These are phyloP conservation scores for Hymenoscyphus fructigenus DNA, from an alignment of 2,329 filamentous ascomycete species.

Conservation along the genomic window DNA sequence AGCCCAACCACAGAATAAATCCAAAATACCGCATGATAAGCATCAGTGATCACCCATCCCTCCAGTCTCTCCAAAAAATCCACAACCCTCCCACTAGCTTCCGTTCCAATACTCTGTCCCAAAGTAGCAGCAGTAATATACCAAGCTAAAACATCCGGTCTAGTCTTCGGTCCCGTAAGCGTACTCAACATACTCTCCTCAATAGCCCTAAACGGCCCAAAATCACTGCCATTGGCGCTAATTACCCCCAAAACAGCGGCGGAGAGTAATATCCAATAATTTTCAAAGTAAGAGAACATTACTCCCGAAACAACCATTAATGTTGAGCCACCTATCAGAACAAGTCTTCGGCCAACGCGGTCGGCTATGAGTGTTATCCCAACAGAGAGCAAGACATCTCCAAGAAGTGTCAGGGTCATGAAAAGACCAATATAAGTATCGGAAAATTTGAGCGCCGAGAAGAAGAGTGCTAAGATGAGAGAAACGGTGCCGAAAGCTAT, in stretches of 20 bases:
- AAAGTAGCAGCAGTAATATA: slow-evolving; percentile 57
- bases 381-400: slow-evolving; percentile 58
- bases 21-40: slow-evolving; percentile 57
- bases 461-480: slow-evolving; percentile 56
- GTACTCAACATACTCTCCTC: slow-evolving; percentile 60
- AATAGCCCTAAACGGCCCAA: slow-evolving; percentile 60
- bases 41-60: slow-evolving; percentile 45
- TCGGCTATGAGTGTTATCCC: slow-evolving; percentile 59
- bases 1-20: slow-evolving; percentile 55
- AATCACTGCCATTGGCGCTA: slow-evolving; percentile 60
- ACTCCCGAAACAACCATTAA: slow-evolving; percentile 56
- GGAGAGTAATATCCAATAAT: slow-evolving; percentile 56
- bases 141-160: slow-evolving; percentile 59
- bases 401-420: slow-evolving; percentile 61
- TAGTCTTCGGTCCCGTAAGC: slow-evolving; percentile 44
- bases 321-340: slow-evolving; percentile 51
- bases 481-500: slow-evolving; percentile 60
- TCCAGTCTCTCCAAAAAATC: slow-evolving; percentile 45
- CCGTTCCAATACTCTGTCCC: slow-evolving; percentile 58
- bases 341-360: slow-evolving; percentile 50
- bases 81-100: slow-evolving; percentile 58
- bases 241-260: slow-evolving; percentile 61
- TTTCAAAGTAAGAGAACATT: slow-evolving; percentile 50
- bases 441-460: slow-evolving; percentile 49
- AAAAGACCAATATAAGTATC: slow-evolving; percentile 58